Base-by-base conservation (phyloP, 2,329 filamentous ascomycete genomes). In the Calycina herbarum region DNA sequence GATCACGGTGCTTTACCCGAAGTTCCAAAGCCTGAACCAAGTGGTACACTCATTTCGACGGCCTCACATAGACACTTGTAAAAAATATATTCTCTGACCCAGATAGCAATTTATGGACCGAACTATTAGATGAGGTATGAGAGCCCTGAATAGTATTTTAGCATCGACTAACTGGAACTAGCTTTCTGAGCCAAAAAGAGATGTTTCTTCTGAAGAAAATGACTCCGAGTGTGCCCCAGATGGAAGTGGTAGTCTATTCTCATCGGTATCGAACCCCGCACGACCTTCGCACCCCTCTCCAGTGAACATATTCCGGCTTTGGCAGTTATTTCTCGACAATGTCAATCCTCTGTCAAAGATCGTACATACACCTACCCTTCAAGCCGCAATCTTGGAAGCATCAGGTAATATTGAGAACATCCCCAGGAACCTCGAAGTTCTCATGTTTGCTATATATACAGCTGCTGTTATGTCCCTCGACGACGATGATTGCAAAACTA, bases 341-440 rank as follows among this genome's bases (percentile, higher is more conserved):
- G 89, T 92, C 15, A 89, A 92, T 70, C 87, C 89, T 0, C 76
- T 92, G 4, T 80, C 90, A 72, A 92, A 92, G 73, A 80, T 92
- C 4, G 75, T 92, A 8, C 90, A 93, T 72, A 79, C 90, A 0
- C 90, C 89, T 0, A 86, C 86, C 2, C 82, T 86, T 71, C 85
- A 86, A 66, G 81, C 81, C 20, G 79, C 85, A 0, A 81, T 92
- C 38, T 79, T 86, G 5, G 81, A 85, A 13, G 81, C 87, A 1
- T 81, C 85, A 33, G 82, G 81, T 45, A 83, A 86, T 61, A 79
- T 86, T n/a, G 81, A 85, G 42, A 84, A 81, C 29, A 80, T 92
- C 1, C 80, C 64, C 62, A 59, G 69, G 65, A 29, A 68, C 38
- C 64, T 66, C 82, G 48, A 85, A 67, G 76, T 78, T 17, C 71